Evolutionary conservation across 1,284 basidiomycete genomes (phyloP).

Genomic region (Somion occarium): DNA sequence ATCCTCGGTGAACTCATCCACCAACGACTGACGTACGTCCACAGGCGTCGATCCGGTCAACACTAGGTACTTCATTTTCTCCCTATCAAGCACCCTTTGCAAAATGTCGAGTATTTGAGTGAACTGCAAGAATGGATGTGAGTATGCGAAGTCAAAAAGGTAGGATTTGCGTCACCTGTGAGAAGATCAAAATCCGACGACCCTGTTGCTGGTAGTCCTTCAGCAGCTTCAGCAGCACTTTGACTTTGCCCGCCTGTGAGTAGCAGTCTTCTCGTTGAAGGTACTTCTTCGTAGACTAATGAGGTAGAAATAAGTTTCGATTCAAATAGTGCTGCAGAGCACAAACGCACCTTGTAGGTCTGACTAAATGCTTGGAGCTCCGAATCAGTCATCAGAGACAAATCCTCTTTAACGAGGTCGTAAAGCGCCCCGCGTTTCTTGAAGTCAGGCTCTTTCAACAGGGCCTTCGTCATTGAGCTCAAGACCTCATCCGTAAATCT

Average conservation of each 20-base stretch:
- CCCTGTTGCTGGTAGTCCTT: slow-evolving; percentile 64
- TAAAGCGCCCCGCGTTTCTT: slow-evolving; percentile 74
- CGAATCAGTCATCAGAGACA: slow-evolving; percentile 93
- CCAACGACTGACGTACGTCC: slow-evolving; percentile 87
- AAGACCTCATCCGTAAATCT: slow-evolving; percentile 79
- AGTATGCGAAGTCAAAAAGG: neutral
- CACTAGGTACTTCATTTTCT: slow-evolving; percentile 78
- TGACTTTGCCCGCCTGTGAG: slow-evolving; percentile 88
- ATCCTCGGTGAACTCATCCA: slow-evolving; percentile 97
- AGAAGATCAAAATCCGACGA: slow-evolving; percentile 90
- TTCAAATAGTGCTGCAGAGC: slow-evolving; percentile 9
- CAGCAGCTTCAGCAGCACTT: slow-evolving; percentile 70
- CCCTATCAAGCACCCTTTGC: slow-evolving; percentile 77
- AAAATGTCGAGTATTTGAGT: slow-evolving; percentile 94
- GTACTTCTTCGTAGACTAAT: slow-evolving; percentile 76
- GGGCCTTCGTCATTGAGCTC: slow-evolving; percentile 71
- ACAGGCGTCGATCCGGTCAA: slow-evolving; percentile 95
- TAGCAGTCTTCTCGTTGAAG: slow-evolving; percentile 75
- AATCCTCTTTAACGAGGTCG: slow-evolving; percentile 85
- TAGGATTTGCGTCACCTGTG: slow-evolving; percentile 55
- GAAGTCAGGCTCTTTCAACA: slow-evolving; percentile 90
- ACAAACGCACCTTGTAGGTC: slow-evolving; percentile 66
- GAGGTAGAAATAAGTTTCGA: slow-evolving; percentile 2
- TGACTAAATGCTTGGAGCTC: slow-evolving; percentile 83
- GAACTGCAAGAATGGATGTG: slow-evolving; percentile 51